Conservation (phyloP, 2,329 filamentous ascomycete genomes). For the Xylaria arbuscula region DNA sequence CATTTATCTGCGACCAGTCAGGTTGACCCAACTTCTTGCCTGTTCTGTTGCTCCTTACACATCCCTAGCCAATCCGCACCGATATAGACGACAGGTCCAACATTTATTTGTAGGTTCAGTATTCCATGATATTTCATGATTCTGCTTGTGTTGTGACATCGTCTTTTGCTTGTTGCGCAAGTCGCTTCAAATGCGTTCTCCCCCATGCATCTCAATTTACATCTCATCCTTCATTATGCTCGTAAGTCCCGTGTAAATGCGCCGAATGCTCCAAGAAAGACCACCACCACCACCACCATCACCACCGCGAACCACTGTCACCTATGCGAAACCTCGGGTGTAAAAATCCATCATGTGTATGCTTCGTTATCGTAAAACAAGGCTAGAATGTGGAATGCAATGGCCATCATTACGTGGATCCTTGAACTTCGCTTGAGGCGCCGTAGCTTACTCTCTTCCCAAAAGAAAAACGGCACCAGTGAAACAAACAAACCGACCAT, state of each 20-base stretch:
- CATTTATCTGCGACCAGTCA: background rate
- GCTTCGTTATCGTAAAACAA: constrained; percentile 45
- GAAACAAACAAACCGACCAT: background rate
- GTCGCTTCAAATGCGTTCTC: constrained; percentile 25
- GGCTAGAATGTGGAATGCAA: constrained; percentile 18
- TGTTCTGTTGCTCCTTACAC: background rate
- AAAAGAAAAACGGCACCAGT: no score
- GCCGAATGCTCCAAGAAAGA: constrained; percentile 38
- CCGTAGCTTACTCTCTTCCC: constrained; percentile 13
- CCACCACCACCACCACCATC: constrained; percentile 21
- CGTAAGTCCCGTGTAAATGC: constrained; percentile 45
- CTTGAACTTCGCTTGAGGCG: constrained; percentile 4
- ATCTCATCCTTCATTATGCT: constrained; percentile 41
- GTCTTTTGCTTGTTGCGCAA: constrained; percentile 5
- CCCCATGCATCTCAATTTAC: constrained; percentile 37
- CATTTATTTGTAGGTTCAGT: background rate
- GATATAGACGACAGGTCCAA: background rate
- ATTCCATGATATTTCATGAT: constrained; percentile 19
- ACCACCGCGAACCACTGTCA: constrained; percentile 3
- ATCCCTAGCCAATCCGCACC: background rate
- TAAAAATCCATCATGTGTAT: constrained; percentile 40
- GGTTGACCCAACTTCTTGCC: background rate
- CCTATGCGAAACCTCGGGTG: constrained; percentile 35
- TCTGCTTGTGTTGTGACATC: background rate
- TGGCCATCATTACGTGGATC: constrained; percentile 6